A percentile compares a stretch with the other conserved stretches of the same genome.
These are phyloP conservation scores for Moricandia arvensis DNA, from an alignment of 345 rosid genomes.

Conservation along the genomic window DNA sequence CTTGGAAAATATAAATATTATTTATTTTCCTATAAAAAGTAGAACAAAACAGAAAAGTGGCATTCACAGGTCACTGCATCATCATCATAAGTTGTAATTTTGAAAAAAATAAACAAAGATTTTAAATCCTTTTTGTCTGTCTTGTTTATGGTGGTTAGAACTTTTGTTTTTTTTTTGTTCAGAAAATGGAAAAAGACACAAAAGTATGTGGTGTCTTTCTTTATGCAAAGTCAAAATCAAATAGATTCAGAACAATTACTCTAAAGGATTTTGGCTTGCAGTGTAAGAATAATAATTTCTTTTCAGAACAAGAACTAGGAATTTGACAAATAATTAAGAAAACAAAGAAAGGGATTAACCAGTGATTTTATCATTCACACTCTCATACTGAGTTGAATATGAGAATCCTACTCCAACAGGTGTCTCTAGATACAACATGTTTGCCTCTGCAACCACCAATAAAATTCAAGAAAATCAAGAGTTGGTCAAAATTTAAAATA, in stretches of 20 bases:
- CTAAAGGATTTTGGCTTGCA: constrained; percentile 1
- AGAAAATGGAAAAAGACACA: constrained; percentile 10
- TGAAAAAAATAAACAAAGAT: not conserved
- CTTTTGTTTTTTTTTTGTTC: not conserved
- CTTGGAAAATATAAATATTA: not conserved
- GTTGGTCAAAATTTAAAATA: not conserved
- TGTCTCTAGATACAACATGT: constrained; percentile 87
- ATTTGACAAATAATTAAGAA: not conserved
- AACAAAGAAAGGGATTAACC: constrained; percentile 39
- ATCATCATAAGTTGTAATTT: constrained; percentile 9
- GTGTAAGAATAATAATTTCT: not conserved
- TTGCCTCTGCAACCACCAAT: constrained; percentile 64
- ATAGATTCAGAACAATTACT: not conserved
- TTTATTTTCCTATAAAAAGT: constrained; percentile 28
- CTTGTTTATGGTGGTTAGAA: constrained; percentile 16
- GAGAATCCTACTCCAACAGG: constrained; percentile 99
- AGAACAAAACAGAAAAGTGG: constrained; percentile 24
- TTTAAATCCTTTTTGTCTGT: not conserved
- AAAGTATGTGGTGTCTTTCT: constrained; percentile 8
- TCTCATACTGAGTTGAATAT: constrained; percentile 66
- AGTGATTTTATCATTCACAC: constrained; percentile 75
- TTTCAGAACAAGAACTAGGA: not conserved
- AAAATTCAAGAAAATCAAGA: constrained; percentile 16
- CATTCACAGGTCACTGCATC: constrained; percentile 30
- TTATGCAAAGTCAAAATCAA: constrained; percentile 23